phyloP scores from a whole-genome alignment of 31 red algal genomes.

The Endocladia muricata region DNA sequence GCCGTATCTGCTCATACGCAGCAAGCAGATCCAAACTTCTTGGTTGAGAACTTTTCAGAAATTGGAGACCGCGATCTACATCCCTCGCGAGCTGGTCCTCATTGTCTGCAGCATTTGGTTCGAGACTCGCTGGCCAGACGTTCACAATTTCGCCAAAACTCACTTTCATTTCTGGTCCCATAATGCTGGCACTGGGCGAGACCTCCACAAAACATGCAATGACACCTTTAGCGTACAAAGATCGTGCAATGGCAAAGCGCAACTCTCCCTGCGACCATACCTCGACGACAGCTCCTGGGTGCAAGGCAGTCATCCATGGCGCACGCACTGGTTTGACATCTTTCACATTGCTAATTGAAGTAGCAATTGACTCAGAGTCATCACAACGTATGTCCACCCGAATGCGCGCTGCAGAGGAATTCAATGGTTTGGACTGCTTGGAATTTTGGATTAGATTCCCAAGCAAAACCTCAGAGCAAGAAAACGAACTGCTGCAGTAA shows the following conservation, averaged over 20 bases:
- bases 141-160: constrained; percentile 57
- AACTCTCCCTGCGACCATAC: constrained; percentile 46
- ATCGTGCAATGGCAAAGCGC: constrained; percentile 40
- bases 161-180: constrained; percentile 14
- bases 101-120: neutral
- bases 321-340: no score
- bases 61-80: constrained; percentile 36
- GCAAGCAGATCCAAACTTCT: constrained; percentile 35
- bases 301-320: constrained; percentile 33
- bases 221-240: constrained; percentile 29
- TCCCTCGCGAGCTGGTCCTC: neutral
- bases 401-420: no score
- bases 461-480: no score
- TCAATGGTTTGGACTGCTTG: no score
- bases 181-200: neutral
- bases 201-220: constrained; percentile 15
- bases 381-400: no score
- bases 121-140: constrained; percentile 30
- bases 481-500: no score
- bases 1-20: constrained; percentile 24
- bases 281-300: constrained; percentile 40
- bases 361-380: no score
- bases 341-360: no score
- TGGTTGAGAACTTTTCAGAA: constrained; percentile 33
- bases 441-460: no score